phyloP scores from a whole-genome alignment of 2,329 filamentous ascomycete genomes.

The Colletotrichum spinosum region DNA sequence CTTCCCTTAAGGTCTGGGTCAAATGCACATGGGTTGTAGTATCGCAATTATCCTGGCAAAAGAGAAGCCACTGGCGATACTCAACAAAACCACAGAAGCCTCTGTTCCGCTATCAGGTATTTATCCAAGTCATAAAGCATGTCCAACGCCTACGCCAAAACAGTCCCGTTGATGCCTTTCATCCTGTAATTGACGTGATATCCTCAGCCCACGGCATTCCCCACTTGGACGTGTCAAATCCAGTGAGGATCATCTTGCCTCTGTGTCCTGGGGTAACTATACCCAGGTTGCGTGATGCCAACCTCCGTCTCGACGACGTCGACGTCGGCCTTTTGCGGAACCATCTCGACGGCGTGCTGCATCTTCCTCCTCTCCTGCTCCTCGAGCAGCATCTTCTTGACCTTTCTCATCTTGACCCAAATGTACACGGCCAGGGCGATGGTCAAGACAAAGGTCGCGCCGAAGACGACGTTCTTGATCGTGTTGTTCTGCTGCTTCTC shows the following conservation, averaged over 20 bases:
- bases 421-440: constrained; percentile 51
- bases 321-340: constrained; percentile 20
- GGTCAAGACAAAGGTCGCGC: constrained; percentile 48
- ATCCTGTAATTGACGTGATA: background rate
- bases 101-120: too few relatives aligned
- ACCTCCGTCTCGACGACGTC: constrained; percentile 23
- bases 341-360: constrained; percentile 20
- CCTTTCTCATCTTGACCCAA: constrained; percentile 49
- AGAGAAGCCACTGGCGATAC: too few relatives aligned
- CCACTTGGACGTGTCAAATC: constrained; percentile 11
- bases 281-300: background rate
- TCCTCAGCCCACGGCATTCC: too few relatives aligned
- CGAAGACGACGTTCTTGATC: constrained; percentile 49
- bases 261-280: background rate
- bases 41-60: too few relatives aligned
- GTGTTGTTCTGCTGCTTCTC: constrained; percentile 42
- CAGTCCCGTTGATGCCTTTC: background rate
- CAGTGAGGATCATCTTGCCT: constrained; percentile 27
- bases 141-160: too few relatives aligned
- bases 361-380: constrained; percentile 45
- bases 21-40: too few relatives aligned
- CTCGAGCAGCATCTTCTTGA: constrained; percentile 48
- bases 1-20: too few relatives aligned
- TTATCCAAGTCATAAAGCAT: too few relatives aligned
- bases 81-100: too few relatives aligned